phyloP scores from a whole-genome alignment of 495 filamentous ascomycete species.

The Neurospora tetraspora region DNA sequence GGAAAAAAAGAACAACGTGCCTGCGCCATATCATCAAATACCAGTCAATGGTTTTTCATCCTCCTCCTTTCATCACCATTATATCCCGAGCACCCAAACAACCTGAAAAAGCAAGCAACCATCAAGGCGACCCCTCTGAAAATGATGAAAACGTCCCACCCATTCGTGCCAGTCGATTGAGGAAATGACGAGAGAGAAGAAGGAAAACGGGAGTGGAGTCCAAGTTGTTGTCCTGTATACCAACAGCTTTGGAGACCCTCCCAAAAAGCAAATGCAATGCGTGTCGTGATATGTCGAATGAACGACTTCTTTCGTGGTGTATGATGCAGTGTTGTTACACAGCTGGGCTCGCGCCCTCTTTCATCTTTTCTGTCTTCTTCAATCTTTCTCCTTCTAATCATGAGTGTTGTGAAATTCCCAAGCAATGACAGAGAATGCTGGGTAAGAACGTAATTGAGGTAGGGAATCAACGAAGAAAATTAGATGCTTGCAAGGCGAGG shows the following conservation, averaged over 20 bases:
- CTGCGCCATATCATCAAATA: neutral
- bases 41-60: neutral
- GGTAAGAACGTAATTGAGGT: neutral
- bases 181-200: neutral
- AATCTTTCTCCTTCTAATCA: neutral
- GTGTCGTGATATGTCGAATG: neutral
- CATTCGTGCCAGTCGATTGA: neutral
- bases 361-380: slow-evolving; percentile 6
- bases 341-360: slow-evolving; percentile 13
- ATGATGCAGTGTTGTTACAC: neutral
- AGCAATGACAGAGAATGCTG: neutral
- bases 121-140: neutral
- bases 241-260: neutral
- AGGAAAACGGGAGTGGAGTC: neutral
- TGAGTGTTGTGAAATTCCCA: neutral
- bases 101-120: neutral
- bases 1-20: neutral
- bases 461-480: slow-evolving; percentile 3
- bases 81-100: neutral
- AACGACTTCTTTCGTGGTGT: neutral
- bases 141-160: neutral
- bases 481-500: slow-evolving; percentile 36
- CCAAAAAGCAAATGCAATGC: neutral
- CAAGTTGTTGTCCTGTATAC: neutral
- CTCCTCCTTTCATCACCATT: neutral